phyloP scores from a whole-genome alignment of 176 grass and related monocot species.

The Cocos nucifera region DNA sequence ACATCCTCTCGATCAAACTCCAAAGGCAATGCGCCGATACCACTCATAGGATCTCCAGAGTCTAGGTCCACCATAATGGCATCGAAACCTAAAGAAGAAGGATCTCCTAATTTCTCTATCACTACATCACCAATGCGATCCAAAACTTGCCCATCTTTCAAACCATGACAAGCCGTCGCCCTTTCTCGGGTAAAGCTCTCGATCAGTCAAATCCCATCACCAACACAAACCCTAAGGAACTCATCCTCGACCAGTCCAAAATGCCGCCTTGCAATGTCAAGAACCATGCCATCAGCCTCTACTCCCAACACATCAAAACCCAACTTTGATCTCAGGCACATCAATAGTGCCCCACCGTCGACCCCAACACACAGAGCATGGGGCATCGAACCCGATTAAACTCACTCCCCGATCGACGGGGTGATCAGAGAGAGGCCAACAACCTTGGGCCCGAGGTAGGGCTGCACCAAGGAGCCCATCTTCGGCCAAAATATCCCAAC shows the following conservation, averaged over 20 bases:
- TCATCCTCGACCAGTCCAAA: slow-evolving; percentile 77
- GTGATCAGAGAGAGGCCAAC: slow-evolving; percentile 40
- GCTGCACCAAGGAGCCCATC: slow-evolving; percentile 36
- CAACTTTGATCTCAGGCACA: slow-evolving; percentile 45
- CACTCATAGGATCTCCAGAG: slow-evolving; percentile 49
- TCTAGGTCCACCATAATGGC: slow-evolving; percentile 74
- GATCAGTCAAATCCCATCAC: slow-evolving; percentile 59
- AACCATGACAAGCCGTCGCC: too few species aligned
- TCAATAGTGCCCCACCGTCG: slow-evolving; percentile 69
- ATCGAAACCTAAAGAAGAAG: slow-evolving; percentile 27
- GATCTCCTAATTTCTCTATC: too few species aligned
- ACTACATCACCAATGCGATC: too few species aligned
- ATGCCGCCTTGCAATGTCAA: slow-evolving; percentile 49
- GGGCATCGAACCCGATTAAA: slow-evolving; percentile 26
- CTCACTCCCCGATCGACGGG: slow-evolving; percentile 14
- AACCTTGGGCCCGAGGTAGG: slow-evolving; percentile 74
- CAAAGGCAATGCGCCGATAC: slow-evolving; percentile 54
- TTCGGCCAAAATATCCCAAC: slow-evolving; percentile 25
- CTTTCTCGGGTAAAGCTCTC: slow-evolving; percentile 11
- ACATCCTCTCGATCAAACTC: slow-evolving; percentile 37
- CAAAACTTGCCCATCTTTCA: too few species aligned
- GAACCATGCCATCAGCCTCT: slow-evolving; percentile 48
- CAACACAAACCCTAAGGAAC: slow-evolving; percentile 34
- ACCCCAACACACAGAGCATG: slow-evolving; percentile 62
- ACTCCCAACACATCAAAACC: slow-evolving; percentile 52